Conservation (phyloP, 805 yeast species). For the Pichia membranifaciens region DNA sequence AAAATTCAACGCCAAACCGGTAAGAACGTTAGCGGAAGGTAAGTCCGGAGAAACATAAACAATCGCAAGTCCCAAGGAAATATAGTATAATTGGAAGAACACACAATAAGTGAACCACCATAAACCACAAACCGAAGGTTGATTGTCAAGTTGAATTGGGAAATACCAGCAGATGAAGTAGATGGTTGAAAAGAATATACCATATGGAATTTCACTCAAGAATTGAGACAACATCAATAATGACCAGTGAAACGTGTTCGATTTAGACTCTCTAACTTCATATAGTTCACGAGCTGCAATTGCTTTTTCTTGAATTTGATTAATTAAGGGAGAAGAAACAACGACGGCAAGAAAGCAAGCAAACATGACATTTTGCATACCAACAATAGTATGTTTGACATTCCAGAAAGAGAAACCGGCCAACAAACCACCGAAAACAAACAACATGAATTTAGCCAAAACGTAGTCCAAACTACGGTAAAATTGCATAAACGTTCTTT, state of each 20-base stretch:
- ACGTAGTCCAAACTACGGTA: conserved; percentile 47
- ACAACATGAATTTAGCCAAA: conserved; percentile 40
- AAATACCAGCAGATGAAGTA: conserved; percentile 37
- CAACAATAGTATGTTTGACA: conserved; percentile 44
- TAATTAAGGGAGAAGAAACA: conserved; percentile 51
- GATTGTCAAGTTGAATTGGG: conserved; percentile 32
- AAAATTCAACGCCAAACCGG: conserved; percentile 51
- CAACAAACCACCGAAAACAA: conserved; percentile 36
- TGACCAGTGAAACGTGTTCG: conserved; percentile 72
- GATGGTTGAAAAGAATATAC: conserved; percentile 42
- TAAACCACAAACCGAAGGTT: conserved; percentile 40
- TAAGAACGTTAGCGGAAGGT: conserved; percentile 58
- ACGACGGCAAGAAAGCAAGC: conserved; percentile 50
- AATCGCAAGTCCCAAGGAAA: conserved; percentile 47
- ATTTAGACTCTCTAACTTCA: conserved; percentile 65
- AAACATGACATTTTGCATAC: conserved; percentile 55
- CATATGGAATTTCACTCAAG: conserved; percentile 57
- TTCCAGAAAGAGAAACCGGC: conserved; percentile 59
- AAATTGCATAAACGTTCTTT: conserved; percentile 36
- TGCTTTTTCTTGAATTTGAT: conserved; percentile 60
- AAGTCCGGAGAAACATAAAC: conserved; percentile 60
- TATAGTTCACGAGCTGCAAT: conserved; percentile 53
- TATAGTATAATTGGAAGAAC: conserved; percentile 40
- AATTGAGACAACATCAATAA: conserved; percentile 49
- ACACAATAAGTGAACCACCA: conserved; percentile 33